Evolutionary conservation across 202 grass and related monocot genomes (phyloP).

Genomic region (Setaria viridis): DNA sequence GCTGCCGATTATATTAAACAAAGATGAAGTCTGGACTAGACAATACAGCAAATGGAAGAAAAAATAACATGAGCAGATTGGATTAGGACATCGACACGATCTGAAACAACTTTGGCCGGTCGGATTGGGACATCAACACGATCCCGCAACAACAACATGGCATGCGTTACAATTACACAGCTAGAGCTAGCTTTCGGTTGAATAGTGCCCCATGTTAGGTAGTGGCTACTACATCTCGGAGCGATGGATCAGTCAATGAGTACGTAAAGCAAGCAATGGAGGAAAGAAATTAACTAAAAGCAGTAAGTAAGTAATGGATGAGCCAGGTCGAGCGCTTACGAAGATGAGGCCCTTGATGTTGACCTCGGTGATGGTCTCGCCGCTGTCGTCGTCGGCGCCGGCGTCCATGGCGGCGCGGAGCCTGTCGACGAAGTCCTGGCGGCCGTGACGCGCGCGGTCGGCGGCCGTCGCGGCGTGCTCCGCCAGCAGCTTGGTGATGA

Average conservation of each 20-base stretch:
- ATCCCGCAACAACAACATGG: too few species aligned
- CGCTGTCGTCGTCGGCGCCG: conserved; percentile 47
- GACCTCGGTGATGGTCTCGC: conserved; percentile 74
- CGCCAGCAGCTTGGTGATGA: conserved; percentile 73
- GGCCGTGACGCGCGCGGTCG: conserved; percentile 55
- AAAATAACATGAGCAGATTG: too few species aligned
- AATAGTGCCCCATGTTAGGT: conserved; percentile 3
- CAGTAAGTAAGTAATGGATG: not conserved
- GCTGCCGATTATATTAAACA: too few species aligned
- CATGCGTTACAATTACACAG: too few species aligned
- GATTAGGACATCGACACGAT: too few species aligned
- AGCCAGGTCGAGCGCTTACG: conserved; percentile 35
- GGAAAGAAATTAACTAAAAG: too few species aligned
- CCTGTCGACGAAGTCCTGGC: conserved; percentile 76
- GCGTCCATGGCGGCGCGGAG: conserved; percentile 50
- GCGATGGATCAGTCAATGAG: not conserved
- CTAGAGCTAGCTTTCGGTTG: not conserved
- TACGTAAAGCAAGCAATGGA: not conserved
- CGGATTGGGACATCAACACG: too few species aligned
- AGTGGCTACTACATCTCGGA: not conserved
- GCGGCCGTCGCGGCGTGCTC: conserved; percentile 69
- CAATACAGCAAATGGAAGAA: too few species aligned
- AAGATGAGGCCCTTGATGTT: conserved; percentile 96
- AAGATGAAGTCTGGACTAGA: too few species aligned
- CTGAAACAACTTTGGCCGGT: too few species aligned